Percentiles rank a stretch among this genome's conserved stretches.
Evolutionary conservation across 2,329 filamentous ascomycete genomes (phyloP).

Genomic region (Exophiala xenobiotica): DNA sequence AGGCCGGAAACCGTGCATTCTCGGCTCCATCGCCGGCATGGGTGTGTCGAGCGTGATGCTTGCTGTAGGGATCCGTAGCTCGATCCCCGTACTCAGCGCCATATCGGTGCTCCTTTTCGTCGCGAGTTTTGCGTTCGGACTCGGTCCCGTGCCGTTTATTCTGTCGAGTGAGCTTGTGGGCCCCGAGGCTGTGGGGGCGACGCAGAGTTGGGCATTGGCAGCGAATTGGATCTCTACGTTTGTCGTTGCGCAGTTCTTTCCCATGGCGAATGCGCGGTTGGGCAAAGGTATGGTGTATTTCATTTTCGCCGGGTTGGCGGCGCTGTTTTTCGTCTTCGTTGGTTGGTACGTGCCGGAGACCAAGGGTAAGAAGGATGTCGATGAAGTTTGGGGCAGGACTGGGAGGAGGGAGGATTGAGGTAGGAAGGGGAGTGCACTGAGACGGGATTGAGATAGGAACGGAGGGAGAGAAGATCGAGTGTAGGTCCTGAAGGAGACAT

Average conservation of each 20-base stretch:
- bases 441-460: no score
- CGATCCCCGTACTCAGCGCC: slow-evolving; percentile 73
- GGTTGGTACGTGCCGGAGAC: slow-evolving; percentile 78
- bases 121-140: slow-evolving; percentile 80
- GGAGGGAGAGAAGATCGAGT: no score
- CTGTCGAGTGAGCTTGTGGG: slow-evolving; percentile 87
- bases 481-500: no score
- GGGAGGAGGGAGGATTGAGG: slow-evolving; percentile 25
- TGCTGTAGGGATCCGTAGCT: slow-evolving; percentile 74
- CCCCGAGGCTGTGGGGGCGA: slow-evolving; percentile 84
- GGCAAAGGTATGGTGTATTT: slow-evolving; percentile 85
- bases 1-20: slow-evolving; percentile 80
- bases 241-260: slow-evolving; percentile 91
- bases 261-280: slow-evolving; percentile 73
- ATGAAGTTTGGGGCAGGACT: slow-evolving; percentile 83
- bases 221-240: slow-evolving; percentile 92
- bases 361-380: slow-evolving; percentile 74
- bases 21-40: slow-evolving; percentile 82
- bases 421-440: no score
- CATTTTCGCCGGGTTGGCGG: slow-evolving; percentile 77
- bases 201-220: slow-evolving; percentile 83
- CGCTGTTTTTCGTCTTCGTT: slow-evolving; percentile 69
- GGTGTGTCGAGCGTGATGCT: slow-evolving; percentile 73
- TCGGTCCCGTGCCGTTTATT: slow-evolving; percentile 94
- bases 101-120: slow-evolving; percentile 83